A percentile compares a stretch with the other conserved stretches of the same genome.
Evolutionary conservation across 2,329 filamentous ascomycete genomes (phyloP).

Genomic region (Ophiostoma perfectum): DNA sequence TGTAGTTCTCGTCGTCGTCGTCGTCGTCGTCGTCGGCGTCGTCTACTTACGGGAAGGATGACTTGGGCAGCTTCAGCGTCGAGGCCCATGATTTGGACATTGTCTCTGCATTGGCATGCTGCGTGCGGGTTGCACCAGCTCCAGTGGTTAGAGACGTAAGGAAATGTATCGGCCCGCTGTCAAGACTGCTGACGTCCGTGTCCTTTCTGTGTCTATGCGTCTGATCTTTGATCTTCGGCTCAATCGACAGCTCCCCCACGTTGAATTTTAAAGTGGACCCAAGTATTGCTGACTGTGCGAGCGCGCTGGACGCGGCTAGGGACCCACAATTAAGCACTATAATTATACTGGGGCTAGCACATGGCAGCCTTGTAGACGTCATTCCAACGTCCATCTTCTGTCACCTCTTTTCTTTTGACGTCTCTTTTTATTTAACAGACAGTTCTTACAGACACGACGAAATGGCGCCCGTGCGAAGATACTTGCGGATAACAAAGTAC

Average conservation of each 20-base stretch:
- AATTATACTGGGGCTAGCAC: slow-evolving; percentile 1
- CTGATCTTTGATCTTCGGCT: neutral
- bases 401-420: too few species aligned
- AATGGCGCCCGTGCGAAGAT: slow-evolving; percentile 86
- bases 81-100: slow-evolving; percentile 63
- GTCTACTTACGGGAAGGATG: slow-evolving; percentile 59
- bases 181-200: neutral
- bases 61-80: slow-evolving; percentile 69
- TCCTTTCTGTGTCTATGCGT: neutral
- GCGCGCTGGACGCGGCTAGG: slow-evolving; percentile 3
- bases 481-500: slow-evolving; percentile 85
- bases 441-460: neutral
- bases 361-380: slow-evolving; percentile 14
- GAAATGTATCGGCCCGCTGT: too few species aligned
- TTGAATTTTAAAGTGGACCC: slow-evolving; percentile 20
- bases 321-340: neutral
- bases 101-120: slow-evolving; percentile 20
- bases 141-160: neutral
- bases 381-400: neutral
- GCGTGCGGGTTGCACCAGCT: slow-evolving; percentile 7
- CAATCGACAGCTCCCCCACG: neutral
- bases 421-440: too few species aligned
- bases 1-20: too few species aligned
- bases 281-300: neutral
- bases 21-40: neutral